Percentiles rank a stretch among this genome's conserved stretches.
These are phyloP conservation scores for Ephemerocybe angulata DNA, from an alignment of 768 basidiomycete genomes.

Conservation along the genomic window DNA sequence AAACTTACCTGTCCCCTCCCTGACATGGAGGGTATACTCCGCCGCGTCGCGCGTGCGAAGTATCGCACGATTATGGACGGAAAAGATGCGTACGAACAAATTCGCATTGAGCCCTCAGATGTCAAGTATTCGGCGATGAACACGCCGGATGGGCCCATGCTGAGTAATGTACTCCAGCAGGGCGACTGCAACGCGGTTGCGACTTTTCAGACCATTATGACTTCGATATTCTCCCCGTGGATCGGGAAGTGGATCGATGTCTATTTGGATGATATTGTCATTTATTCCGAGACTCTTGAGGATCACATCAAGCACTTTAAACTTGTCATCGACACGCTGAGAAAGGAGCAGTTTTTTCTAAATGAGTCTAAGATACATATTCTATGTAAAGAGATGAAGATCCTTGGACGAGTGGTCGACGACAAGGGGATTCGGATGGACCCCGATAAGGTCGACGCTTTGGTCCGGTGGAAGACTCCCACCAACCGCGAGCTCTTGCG, in stretches of 20 bases:
- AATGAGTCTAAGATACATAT: conserved; percentile 6
- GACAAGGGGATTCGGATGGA: conserved; percentile 33
- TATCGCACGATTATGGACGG: too few relatives aligned
- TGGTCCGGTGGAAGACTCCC: conserved; percentile 16
- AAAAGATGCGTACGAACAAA: too few relatives aligned
- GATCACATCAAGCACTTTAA: conserved; percentile 27
- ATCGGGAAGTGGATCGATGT: conserved; percentile 34
- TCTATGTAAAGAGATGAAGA: conserved; percentile 18
- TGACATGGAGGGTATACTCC: too few relatives aligned
- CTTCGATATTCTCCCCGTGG: conserved; percentile 28
- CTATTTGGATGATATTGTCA: conserved; percentile 18
- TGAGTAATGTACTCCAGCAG: conserved; percentile 28
- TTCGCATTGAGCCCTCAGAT: too few relatives aligned
- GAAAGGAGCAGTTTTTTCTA: conserved; percentile 21
- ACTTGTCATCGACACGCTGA: conserved; percentile 21
- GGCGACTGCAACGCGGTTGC: conserved; percentile 32
- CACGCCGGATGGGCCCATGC: too few relatives aligned
- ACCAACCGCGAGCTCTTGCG: conserved; percentile 19
- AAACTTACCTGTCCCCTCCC: too few relatives aligned
- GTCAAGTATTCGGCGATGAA: too few relatives aligned
- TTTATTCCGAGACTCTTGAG: conserved; percentile 32
- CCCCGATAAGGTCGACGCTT: conserved; percentile 29
- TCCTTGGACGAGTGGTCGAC: conserved; percentile 33
- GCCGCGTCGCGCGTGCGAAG: too few relatives aligned
- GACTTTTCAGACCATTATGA: conserved; percentile 42